Percentiles rank a stretch among this genome's conserved stretches.
Evolutionary conservation across 192 early-diverging fungal genomes (phyloP).

Genomic region (Backusella mclennaniae): DNA sequence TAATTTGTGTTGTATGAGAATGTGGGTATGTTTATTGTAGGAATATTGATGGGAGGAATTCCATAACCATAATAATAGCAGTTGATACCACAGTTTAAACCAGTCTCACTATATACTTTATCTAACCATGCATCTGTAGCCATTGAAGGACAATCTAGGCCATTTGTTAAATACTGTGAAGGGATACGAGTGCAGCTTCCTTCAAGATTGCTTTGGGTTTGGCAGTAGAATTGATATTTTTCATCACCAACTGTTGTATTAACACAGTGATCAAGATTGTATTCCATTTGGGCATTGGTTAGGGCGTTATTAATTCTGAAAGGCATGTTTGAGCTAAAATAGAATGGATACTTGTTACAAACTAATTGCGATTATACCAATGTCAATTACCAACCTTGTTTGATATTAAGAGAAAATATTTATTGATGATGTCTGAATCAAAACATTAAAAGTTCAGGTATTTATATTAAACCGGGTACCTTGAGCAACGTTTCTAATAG

Average conservation of each 20-base stretch:
- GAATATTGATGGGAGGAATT: not conserved
- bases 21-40: not conserved
- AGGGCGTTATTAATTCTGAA: not conserved
- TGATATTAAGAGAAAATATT: not conserved
- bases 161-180: not conserved
- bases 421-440: not conserved
- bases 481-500: not conserved
- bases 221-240: constrained; percentile 3
- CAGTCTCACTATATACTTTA: not conserved
- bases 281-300: not conserved
- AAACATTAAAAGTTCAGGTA: not conserved
- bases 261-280: not conserved
- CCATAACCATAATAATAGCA: not conserved
- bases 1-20: not conserved
- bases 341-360: not conserved
- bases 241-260: not conserved
- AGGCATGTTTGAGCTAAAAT: not conserved
- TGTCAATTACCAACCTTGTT: not conserved
- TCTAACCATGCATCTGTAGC: constrained; percentile 1
- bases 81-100: not conserved
- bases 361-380: not conserved
- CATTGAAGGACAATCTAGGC: not conserved
- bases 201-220: not conserved
- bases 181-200: not conserved
- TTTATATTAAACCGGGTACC: not conserved